Conservation (phyloP, 2,329 filamentous ascomycete genomes). For the Verruconis gallopava region DNA sequence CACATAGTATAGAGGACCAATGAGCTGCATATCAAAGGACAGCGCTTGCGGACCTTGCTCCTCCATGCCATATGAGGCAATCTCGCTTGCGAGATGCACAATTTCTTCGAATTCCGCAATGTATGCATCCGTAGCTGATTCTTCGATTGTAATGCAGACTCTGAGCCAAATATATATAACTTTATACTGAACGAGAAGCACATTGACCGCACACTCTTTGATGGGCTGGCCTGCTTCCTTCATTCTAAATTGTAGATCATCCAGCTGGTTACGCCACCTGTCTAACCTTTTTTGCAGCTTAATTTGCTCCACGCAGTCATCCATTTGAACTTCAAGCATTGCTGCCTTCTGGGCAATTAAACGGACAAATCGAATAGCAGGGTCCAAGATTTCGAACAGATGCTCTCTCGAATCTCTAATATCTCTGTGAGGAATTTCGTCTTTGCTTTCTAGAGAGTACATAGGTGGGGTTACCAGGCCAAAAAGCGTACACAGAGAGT, state of each 20-base stretch:
- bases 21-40: conserved; percentile 3
- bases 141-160: neutral
- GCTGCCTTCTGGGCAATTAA: neutral
- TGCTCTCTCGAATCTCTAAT: neutral
- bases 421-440: neutral
- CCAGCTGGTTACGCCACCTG: neutral
- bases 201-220: neutral
- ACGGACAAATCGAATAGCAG: neutral
- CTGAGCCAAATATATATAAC: neutral
- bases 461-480: neutral
- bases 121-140: neutral
- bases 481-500: neutral
- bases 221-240: neutral
- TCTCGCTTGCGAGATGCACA: neutral
- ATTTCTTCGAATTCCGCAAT: neutral
- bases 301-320: neutral
- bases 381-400: neutral
- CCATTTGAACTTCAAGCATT: neutral
- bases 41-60: neutral
- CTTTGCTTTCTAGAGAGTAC: neutral
- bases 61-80: neutral
- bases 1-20: conserved; percentile 1
- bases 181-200: neutral
- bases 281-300: neutral
- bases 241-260: neutral